Evolutionary conservation across 768 basidiomycete genomes (phyloP).

Genomic region (Pleurotus eryngii): DNA sequence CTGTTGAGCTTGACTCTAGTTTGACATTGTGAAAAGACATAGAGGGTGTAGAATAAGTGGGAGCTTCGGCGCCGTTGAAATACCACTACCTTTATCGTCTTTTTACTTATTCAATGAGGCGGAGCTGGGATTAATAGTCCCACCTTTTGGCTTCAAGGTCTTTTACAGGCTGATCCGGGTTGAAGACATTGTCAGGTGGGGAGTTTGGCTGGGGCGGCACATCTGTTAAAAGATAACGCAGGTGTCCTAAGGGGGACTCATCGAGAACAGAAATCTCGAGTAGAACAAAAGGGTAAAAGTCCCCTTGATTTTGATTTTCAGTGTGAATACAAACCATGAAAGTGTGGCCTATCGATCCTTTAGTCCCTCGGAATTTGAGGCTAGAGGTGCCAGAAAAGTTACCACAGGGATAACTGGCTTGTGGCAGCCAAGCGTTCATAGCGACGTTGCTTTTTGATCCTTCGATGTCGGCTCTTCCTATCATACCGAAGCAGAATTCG

Average conservation of each 20-base stretch:
- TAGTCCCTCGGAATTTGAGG: slow-evolving; percentile 76
- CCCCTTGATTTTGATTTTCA: slow-evolving; percentile 81
- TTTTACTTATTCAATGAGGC: slow-evolving; percentile 78
- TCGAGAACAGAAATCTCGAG: slow-evolving; percentile 77
- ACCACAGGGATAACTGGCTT: slow-evolving; percentile 81
- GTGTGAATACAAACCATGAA: slow-evolving; percentile 80
- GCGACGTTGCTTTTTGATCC: slow-evolving; percentile 82
- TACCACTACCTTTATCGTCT: slow-evolving; percentile 81
- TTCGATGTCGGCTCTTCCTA: slow-evolving; percentile 82
- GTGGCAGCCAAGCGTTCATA: slow-evolving; percentile 83
- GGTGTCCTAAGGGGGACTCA: slow-evolving; percentile 80
- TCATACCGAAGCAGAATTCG: slow-evolving; percentile 79
- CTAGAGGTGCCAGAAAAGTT: slow-evolving; percentile 80
- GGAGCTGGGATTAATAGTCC: slow-evolving; percentile 66
- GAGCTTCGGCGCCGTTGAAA: slow-evolving; percentile 76
- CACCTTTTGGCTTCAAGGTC: slow-evolving; percentile 71
- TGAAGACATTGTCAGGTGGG: slow-evolving; percentile 78
- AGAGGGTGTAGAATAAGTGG: slow-evolving; percentile 80
- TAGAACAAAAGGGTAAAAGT: slow-evolving; percentile 81
- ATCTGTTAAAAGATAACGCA: slow-evolving; percentile 80
- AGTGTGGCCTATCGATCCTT: slow-evolving; percentile 84
- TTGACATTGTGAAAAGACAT: slow-evolving; percentile 84
- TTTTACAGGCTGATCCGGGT: slow-evolving; percentile 63
- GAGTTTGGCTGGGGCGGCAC: slow-evolving; percentile 82
- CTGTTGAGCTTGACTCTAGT: slow-evolving; percentile 86